Evolutionary conservation across 257 asterid genomes (phyloP).

Genomic region (Solanum dulcamara): DNA sequence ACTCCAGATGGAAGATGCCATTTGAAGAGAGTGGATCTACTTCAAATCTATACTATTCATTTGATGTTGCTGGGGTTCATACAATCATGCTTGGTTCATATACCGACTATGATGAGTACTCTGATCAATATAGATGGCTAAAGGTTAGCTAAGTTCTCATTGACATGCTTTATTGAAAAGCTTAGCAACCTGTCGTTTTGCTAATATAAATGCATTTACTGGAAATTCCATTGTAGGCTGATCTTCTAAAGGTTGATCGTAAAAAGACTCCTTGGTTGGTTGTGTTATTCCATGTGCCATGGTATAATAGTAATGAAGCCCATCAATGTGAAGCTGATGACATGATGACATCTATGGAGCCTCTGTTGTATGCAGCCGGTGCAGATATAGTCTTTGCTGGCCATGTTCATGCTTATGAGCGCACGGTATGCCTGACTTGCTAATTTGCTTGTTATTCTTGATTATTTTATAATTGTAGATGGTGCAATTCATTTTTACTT

Average conservation of each 20-base stretch:
- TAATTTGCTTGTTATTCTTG: not conserved
- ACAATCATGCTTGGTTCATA: slow-evolving; percentile 83
- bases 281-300: slow-evolving; percentile 79
- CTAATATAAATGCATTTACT: not conserved
- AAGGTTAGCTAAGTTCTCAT: slow-evolving; percentile 38
- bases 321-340: slow-evolving; percentile 85
- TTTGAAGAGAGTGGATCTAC: slow-evolving; percentile 66
- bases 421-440: slow-evolving; percentile 42
- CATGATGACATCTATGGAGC: slow-evolving; percentile 83
- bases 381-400: slow-evolving; percentile 67
- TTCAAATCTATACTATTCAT: slow-evolving; percentile 82
- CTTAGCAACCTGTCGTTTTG: not conserved
- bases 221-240: slow-evolving; percentile 39
- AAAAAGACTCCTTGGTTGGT: slow-evolving; percentile 71
- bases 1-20: slow-evolving; percentile 98
- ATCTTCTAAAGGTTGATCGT: slow-evolving; percentile 64
- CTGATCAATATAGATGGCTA: slow-evolving; percentile 77
- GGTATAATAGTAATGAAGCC: slow-evolving; percentile 84
- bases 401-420: slow-evolving; percentile 97
- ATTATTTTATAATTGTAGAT: not conserved
- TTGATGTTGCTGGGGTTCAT: slow-evolving; percentile 89
- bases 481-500: slow-evolving; percentile 1
- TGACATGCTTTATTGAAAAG: not conserved
- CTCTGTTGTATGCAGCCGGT: slow-evolving; percentile 59
- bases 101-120: slow-evolving; percentile 42